A percentile compares a stretch with the other conserved stretches of the same genome.
Evolutionary conservation across 805 yeast genomes (phyloP).

Genomic region (Diddensiella transvaalensis): DNA sequence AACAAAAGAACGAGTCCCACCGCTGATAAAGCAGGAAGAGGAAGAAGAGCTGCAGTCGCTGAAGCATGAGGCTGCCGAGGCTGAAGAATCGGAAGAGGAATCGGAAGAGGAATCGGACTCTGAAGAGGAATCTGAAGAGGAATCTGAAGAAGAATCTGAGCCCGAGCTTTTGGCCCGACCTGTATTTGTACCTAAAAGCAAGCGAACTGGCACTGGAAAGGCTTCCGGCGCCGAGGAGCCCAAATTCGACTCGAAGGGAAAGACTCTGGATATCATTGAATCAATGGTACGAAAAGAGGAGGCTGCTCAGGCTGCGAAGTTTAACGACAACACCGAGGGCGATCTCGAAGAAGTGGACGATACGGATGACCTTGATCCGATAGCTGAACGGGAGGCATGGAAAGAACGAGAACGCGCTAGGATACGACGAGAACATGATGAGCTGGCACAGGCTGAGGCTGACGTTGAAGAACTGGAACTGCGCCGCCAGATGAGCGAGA

Average conservation of each 20-base stretch:
- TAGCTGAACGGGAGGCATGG: conserved; percentile 43
- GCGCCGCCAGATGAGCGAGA: conserved; percentile 31
- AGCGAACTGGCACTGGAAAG: conserved; percentile 21
- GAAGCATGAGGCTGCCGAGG: conserved; percentile 8
- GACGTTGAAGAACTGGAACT: conserved; percentile 36
- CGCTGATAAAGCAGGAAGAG: conserved; percentile 15
- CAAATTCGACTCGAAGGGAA: conserved; percentile 13
- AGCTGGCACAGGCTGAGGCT: conserved; percentile 32
- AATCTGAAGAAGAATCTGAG: conserved; percentile 12
- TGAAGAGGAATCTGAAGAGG: neutral
- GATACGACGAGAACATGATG: conserved; percentile 37
- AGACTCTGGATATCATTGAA: conserved; percentile 29
- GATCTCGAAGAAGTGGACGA: conserved; percentile 45
- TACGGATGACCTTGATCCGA: conserved; percentile 56
- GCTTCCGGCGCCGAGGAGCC: conserved; percentile 10
- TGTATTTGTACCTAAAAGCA: conserved; percentile 28
- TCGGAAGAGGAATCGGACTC: conserved; percentile 21
- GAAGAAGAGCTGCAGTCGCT: too few species aligned
- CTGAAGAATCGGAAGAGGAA: conserved; percentile 24
- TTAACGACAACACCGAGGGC: conserved; percentile 26
- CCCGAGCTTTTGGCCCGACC: conserved; percentile 25
- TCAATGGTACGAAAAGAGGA: conserved; percentile 27
- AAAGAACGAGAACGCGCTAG: conserved; percentile 39
- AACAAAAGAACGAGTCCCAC: too few species aligned
- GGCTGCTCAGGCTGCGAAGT: conserved; percentile 22